Evolutionary conservation across 2,329 filamentous ascomycete genomes (phyloP), one percentile per base, ranked within the genome.

Genomic region (Penicillium capsulatum): DNA sequence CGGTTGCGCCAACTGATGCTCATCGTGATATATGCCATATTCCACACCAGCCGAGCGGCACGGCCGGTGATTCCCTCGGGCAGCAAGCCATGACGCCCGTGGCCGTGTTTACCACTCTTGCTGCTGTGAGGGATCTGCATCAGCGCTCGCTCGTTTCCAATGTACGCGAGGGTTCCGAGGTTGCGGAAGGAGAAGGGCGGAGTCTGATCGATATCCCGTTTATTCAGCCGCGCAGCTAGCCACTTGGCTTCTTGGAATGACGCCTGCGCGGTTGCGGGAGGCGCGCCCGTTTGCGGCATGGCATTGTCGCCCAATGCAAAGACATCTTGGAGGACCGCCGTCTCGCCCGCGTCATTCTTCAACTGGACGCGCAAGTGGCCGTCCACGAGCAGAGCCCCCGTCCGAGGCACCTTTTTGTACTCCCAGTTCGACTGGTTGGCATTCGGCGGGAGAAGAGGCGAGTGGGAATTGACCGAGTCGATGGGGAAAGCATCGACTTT

Each of bases 191-290:
- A 71, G 54, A 81, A 81, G 4, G 65, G 58, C 1, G 56, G 42
- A 2, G 47, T 44, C 3, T 40, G 42, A 27, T 48, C 44, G 1
- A 65, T 39, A 29, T 76, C 69, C n/a, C 60, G 59, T 28, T 71
- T 69, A 54, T 81, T 80, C 17, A 80, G 56, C 2, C 67, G 66
- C 37, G 72, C 71, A 0, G 73, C 74, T 0, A 81, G 66, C 77
- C 76, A 80, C 16, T 68, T 65, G 0, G 77, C 76, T 55, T 80
- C 76, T 53, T 81, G 78, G 11, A 68, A 70, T 0, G 77, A 75
- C 1, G 78, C 76, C 56, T 79, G 77, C 2, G 77, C 77, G 1
- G 77, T 81, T 0, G 77, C 75, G 0, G 77, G 77, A 1, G 67
- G 76, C 0, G 65, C 58, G 1, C 72, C 73, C 2, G 61, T 69